Base-by-base conservation (phyloP, 2,329 filamentous ascomycete species). In the Onygenales sp. region DNA sequence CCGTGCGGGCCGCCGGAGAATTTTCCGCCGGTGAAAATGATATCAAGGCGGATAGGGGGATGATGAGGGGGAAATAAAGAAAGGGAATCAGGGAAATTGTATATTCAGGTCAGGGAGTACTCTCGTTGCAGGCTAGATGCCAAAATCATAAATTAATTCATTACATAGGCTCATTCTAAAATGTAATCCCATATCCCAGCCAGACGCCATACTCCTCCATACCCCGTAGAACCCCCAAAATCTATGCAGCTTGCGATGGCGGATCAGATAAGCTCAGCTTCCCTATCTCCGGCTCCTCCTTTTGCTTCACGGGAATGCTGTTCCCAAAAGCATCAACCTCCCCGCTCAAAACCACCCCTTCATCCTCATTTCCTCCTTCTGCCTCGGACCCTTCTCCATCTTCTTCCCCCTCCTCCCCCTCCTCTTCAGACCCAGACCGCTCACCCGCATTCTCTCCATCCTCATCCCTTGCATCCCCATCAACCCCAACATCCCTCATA, bases 401-500 rank as follows among this genome's bases (percentile, higher is more conserved):
- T 2, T 68, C 68, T 4, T 69, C 69, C 32, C 68, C 68, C 2
- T 63, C 63, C 13, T 63, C 68, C 3, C 71, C 70, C 2, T 70
- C 73, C 6, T 66, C 68, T 5, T 69, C 69, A 37, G 68, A 68
- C 2, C 66, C 67, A 2, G 67, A 61, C 3, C 69, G 66, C 2
- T 71, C 66, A 5, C 65, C 65, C 51, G 74, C 71, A 13, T 67
- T 66, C 36, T 63, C 66, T 57, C 42, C 61, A 36, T 65, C 62
- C 9, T 64, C 63, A 4, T 60, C 59, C 34, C 65, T 66, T 17
- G 76, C 74, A 61, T 79, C 76, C 2, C 77, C 75, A 57, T 83
- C 79, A 10, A 79, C 76, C 7, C 81, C 81, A 45, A 84, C 77
- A 51, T 84, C 81, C 65, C 90, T 86, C 73, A 98, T 93, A 59